A percentile compares a stretch with the other conserved stretches of the same genome.
Conservation (phyloP, 192 early-diverging fungal species). For the Linnemannia hyalina region DNA sequence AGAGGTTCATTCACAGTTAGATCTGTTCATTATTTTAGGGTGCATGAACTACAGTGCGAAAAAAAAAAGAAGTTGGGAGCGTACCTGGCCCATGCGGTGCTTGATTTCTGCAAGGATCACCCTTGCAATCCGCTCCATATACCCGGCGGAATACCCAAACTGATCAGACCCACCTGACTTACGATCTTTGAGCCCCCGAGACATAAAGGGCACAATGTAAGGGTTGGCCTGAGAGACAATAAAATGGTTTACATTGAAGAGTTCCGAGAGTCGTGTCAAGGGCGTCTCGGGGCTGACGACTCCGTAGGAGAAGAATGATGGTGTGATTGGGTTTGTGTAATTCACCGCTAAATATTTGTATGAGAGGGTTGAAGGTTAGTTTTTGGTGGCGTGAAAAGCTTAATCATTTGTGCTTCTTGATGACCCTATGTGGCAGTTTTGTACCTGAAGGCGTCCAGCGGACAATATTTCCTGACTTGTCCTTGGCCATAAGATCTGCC, state of each 20-base stretch:
- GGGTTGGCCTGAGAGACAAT: slow-evolving; percentile 85
- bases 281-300: slow-evolving; percentile 70
- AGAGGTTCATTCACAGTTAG: not conserved
- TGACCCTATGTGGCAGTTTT: not conserved
- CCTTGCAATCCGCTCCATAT: slow-evolving; percentile 58
- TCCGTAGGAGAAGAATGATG: slow-evolving; percentile 44
- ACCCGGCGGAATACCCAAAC: slow-evolving; percentile 33
- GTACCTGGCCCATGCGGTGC: slow-evolving; percentile 74
- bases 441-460: slow-evolving; percentile 72
- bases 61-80: not conserved
- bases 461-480: slow-evolving; percentile 75
- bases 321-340: slow-evolving; percentile 41
- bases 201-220: slow-evolving; percentile 75
- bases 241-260: slow-evolving; percentile 90
- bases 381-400: not conserved
- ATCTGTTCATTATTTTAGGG: not conserved
- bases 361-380: not conserved
- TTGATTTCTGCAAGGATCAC: slow-evolving; percentile 71
- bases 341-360: slow-evolving; percentile 23
- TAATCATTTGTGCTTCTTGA: not conserved
- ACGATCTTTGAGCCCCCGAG: slow-evolving; percentile 59
- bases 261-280: slow-evolving; percentile 74
- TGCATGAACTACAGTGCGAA: not conserved
- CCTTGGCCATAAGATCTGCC: slow-evolving; percentile 79
- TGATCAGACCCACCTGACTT: slow-evolving; percentile 39